phyloP scores from a whole-genome alignment of 441 rosid genomes.

The Bruguiera hainesii region DNA sequence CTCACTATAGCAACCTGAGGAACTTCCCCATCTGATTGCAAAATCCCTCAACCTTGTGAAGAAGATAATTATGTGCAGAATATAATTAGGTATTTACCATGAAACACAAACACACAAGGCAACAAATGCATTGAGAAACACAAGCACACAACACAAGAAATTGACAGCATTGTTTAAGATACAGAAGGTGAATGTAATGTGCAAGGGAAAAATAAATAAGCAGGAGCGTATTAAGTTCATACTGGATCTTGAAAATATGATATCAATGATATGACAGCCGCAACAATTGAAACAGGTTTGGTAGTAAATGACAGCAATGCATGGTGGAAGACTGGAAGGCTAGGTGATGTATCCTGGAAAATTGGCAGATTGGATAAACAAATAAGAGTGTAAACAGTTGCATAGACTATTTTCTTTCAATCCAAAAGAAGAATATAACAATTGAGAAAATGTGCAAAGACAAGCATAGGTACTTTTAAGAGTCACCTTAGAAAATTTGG shows the following conservation, averaged over 20 bases:
- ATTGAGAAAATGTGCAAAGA: neutral
- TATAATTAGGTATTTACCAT: neutral
- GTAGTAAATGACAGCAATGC: neutral
- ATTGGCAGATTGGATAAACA: neutral
- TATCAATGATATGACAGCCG: neutral
- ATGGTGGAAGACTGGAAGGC: neutral
- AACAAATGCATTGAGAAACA: neutral
- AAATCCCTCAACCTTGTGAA: neutral
- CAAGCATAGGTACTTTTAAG: conserved; percentile 10
- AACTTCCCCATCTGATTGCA: neutral
- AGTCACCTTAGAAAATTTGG: conserved; percentile 64
- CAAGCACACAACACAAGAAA: neutral
- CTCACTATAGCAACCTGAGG: neutral
- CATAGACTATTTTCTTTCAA: neutral
- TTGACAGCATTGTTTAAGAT: neutral
- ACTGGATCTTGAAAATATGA: neutral
- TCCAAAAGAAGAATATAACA: neutral
- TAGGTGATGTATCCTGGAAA: neutral
- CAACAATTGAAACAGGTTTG: conserved; percentile 1
- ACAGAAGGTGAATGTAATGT: neutral
- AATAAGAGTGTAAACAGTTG: conserved; percentile 8
- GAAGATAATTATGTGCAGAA: neutral
- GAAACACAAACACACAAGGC: neutral
- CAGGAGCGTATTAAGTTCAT: neutral
- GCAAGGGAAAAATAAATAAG: neutral